phyloP scores from a whole-genome alignment of 495 filamentous ascomycete species.

The Bathelium albidoporum region DNA sequence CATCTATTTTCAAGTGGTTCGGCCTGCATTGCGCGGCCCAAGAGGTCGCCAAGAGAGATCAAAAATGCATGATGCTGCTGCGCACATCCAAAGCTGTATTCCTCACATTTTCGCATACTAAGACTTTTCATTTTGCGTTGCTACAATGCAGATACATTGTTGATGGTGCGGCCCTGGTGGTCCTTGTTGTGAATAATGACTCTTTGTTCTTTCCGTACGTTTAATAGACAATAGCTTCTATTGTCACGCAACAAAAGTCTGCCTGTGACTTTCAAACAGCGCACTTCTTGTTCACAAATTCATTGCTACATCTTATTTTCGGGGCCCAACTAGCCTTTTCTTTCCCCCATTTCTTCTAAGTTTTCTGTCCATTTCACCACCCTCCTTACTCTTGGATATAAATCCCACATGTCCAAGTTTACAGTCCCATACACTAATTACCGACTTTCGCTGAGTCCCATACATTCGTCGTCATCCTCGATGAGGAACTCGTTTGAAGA shows the following conservation, averaged over 20 bases:
- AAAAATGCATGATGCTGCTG: not conserved
- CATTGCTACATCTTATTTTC: not conserved
- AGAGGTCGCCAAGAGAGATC: not conserved
- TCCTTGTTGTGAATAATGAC: not conserved
- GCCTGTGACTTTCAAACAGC: not conserved
- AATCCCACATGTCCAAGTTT: not conserved
- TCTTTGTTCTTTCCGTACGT: not conserved
- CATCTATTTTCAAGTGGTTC: not conserved
- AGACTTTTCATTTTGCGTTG: not conserved
- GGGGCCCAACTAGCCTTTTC: not conserved
- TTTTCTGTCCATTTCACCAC: not conserved
- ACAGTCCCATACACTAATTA: not conserved
- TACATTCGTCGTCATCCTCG: not conserved
- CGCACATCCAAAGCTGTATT: not conserved
- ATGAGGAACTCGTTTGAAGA: not conserved
- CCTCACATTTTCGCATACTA: not conserved
- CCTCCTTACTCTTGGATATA: not conserved
- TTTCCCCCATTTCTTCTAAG: not conserved
- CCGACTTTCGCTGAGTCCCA: not conserved
- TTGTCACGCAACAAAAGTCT: not conserved
- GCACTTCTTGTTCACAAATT: not conserved
- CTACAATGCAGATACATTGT: not conserved
- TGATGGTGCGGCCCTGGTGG: not conserved
- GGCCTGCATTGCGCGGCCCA: not conserved
- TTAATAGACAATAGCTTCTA: constrained; percentile 3